Percentiles rank a stretch among this genome's conserved stretches.
Conservation (phyloP, 75 land plant species). For the Gnetum montanum region DNA sequence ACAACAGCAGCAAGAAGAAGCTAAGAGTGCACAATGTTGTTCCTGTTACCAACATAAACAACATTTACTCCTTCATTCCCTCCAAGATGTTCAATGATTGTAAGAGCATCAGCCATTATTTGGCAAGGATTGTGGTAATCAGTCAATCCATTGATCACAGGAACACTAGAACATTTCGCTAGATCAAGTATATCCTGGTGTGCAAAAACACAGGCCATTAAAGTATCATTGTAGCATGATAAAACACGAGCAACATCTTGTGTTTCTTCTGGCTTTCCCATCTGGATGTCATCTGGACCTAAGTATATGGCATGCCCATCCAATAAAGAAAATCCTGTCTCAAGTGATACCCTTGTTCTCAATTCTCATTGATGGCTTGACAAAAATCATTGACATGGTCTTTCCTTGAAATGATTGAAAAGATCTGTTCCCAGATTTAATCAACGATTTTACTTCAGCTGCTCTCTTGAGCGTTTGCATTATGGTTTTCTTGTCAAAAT, state of each 20-base stretch:
- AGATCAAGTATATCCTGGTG: constrained; percentile 87
- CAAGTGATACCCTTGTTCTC: constrained; percentile 98
- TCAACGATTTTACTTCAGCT: constrained; percentile 58
- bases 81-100: constrained; percentile 84
- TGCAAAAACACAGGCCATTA: constrained; percentile 92
- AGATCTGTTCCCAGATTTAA: constrained; percentile 78
- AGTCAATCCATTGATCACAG: constrained; percentile 89
- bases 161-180: constrained; percentile 75
- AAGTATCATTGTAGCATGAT: constrained; percentile 83
- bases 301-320: constrained; percentile 98
- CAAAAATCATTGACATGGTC: constrained; percentile 97
- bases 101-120: constrained; percentile 97
- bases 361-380: constrained; percentile 99
- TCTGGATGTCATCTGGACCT: constrained; percentile 93
- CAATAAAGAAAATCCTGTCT: constrained; percentile 84
- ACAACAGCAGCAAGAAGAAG: constrained; percentile 72
- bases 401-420: constrained; percentile 86
- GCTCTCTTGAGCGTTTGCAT: constrained; percentile 72
- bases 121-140: constrained; percentile 97
- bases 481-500: constrained; percentile 75
- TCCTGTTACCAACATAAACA: constrained; percentile 95
- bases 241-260: constrained; percentile 95
- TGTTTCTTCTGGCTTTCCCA: constrained; percentile 96
- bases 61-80: constrained; percentile 82
- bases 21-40: constrained; percentile 97